These are phyloP conservation scores for Pichia sp. DNA, from an alignment of 1,139 yeast species.

Conservation along the genomic window DNA sequence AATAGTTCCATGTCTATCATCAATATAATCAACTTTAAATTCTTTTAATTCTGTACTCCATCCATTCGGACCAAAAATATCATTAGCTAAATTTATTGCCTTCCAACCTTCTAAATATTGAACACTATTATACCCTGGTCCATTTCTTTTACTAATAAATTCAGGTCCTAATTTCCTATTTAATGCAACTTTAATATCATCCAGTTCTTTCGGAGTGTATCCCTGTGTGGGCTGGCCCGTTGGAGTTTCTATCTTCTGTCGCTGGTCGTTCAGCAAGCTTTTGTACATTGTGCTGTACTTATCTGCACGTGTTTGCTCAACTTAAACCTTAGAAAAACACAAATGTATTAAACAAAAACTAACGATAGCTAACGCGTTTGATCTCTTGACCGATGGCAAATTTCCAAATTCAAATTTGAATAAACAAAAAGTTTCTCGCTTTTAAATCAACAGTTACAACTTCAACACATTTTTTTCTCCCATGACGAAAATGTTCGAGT, in stretches of 20 bases:
- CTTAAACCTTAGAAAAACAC: too few relatives aligned
- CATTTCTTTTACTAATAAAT: constrained; percentile 74
- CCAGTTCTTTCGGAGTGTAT: constrained; percentile 33
- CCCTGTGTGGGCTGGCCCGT: constrained; percentile 9
- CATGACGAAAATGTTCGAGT: too few relatives aligned
- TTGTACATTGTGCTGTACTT: constrained; percentile 5
- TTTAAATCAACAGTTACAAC: too few relatives aligned
- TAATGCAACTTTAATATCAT: constrained; percentile 39
- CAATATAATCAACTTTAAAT: constrained; percentile 66
- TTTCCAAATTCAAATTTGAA: too few relatives aligned
- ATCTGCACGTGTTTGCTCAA: not conserved
- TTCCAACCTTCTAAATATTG: constrained; percentile 80
- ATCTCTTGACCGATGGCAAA: too few relatives aligned
- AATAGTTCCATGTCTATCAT: constrained; percentile 50
- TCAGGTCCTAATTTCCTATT: constrained; percentile 82
- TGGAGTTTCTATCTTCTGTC: constrained; percentile 12
- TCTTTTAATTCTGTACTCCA: constrained; percentile 69
- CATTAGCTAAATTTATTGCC: constrained; percentile 71
- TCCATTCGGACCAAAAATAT: constrained; percentile 75
- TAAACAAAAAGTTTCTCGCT: too few relatives aligned
- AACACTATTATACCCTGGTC: constrained; percentile 64
- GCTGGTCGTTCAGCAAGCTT: constrained; percentile 7
- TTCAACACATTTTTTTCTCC: too few relatives aligned
- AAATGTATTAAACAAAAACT: too few relatives aligned
- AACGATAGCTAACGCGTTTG: too few relatives aligned